Evolutionary conservation across 257 asterid genomes (phyloP).

Genomic region (Gentiana straminea): DNA sequence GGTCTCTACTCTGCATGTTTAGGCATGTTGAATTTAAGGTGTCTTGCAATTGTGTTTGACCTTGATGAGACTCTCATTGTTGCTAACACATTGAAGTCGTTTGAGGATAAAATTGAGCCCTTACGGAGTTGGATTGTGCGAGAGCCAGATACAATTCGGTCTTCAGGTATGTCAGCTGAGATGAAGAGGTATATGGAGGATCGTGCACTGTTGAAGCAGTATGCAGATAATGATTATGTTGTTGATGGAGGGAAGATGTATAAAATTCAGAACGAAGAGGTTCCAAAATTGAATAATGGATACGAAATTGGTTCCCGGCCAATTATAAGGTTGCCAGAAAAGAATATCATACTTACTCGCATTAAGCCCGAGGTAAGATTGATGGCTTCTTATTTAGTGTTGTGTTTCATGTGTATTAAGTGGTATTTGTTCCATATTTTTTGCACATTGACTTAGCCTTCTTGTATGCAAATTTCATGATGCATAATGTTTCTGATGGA

Average conservation of each 20-base stretch:
- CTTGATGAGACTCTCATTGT: conserved; percentile 96
- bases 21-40: conserved; percentile 77
- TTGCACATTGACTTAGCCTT: background rate
- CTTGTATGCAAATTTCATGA: background rate
- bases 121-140: conserved; percentile 61
- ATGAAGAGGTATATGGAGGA: conserved; percentile 90
- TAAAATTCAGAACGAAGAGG: conserved; percentile 70
- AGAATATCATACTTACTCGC: conserved; percentile 83
- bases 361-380: conserved; percentile 90
- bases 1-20: conserved; percentile 63
- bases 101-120: conserved; percentile 84
- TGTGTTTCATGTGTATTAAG: background rate
- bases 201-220: conserved; percentile 78
- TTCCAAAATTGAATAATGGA: conserved; percentile 54
- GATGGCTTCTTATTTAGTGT: conserved; percentile 8
- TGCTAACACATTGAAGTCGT: conserved; percentile 97
- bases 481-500: background rate
- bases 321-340: conserved; percentile 75
- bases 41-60: conserved; percentile 90
- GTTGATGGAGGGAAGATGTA: conserved; percentile 66
- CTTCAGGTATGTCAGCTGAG: conserved; percentile 85
- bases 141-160: conserved; percentile 65
- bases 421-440: background rate
- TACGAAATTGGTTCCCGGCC: conserved; percentile 68
- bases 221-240: conserved; percentile 70